phyloP scores from a whole-genome alignment of 2,329 filamentous ascomycete genomes.

The Talaromyces sp. region DNA sequence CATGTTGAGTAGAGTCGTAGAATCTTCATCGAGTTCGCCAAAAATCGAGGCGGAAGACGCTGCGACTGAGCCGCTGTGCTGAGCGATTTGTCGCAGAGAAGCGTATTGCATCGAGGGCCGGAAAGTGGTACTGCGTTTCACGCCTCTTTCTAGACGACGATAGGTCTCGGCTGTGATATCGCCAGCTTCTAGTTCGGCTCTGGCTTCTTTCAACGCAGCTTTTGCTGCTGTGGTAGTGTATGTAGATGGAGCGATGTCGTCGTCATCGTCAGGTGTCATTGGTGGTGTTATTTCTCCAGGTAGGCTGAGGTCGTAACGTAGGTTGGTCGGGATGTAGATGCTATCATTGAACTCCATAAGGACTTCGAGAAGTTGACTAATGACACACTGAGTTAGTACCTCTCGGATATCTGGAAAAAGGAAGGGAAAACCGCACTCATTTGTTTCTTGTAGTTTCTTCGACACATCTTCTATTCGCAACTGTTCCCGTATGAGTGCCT shows the following conservation, averaged over 20 bases:
- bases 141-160: constrained; percentile 36
- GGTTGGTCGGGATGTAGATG: constrained; percentile 69
- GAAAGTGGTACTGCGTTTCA: constrained; percentile 40
- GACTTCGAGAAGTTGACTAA: constrained; percentile 80
- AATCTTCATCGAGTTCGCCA: constrained; percentile 18
- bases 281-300: constrained; percentile 40
- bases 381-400: background rate
- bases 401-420: background rate
- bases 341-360: constrained; percentile 86
- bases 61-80: constrained; percentile 21
- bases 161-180: constrained; percentile 36
- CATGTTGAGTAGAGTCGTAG: constrained; percentile 30
- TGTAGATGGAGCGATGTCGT: constrained; percentile 32
- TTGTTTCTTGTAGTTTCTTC: constrained; percentile 81
- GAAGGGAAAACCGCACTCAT: constrained; percentile 65
- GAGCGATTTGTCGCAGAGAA: constrained; percentile 32
- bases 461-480: constrained; percentile 76
- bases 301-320: constrained; percentile 67
- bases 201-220: constrained; percentile 39
- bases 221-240: constrained; percentile 33
- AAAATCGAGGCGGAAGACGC: constrained; percentile 19
- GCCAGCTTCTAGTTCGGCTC: constrained; percentile 35
- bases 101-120: constrained; percentile 34
- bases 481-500: constrained; percentile 67
- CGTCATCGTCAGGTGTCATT: constrained; percentile 38